Conservation (phyloP, 768 basidiomycete species). For the Tricholomella constricta region DNA sequence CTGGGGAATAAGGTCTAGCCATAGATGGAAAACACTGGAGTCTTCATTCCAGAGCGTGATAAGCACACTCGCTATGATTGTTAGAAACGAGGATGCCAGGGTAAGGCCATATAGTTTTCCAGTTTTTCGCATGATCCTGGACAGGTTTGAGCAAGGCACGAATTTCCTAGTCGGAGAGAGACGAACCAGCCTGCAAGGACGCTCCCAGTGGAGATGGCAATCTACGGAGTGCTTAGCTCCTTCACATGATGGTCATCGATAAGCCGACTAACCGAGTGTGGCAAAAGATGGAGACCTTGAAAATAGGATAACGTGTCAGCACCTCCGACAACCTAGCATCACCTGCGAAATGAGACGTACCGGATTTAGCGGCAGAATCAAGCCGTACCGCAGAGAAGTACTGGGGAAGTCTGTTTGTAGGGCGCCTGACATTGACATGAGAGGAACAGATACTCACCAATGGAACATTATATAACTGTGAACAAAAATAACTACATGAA, state of each 20-base stretch:
- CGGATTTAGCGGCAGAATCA: constrained; percentile 67
- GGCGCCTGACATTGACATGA: constrained; percentile 6
- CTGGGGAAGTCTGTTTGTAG: constrained; percentile 32
- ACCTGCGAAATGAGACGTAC: constrained; percentile 39
- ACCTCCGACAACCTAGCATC: constrained; percentile 14
- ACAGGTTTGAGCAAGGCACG: constrained; percentile 14
- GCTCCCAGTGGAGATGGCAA: constrained; percentile 83
- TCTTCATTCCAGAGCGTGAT: constrained; percentile 69
- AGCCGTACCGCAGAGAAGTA: constrained; percentile 85
- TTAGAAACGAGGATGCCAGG: constrained; percentile 60
- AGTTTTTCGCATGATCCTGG: constrained; percentile 82
- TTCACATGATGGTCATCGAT: constrained; percentile 15
- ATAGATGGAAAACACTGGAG: constrained; percentile 62
- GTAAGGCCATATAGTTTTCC: constrained; percentile 85
- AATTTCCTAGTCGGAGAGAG: constrained; percentile 1
- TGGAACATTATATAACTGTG: constrained; percentile 81
- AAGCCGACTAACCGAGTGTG: constrained; percentile 71
- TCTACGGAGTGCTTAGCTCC: constrained; percentile 40
- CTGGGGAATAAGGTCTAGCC: constrained; percentile 79
- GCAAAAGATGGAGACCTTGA: constrained; percentile 81
- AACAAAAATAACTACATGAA: constrained; percentile 19
- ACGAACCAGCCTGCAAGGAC: constrained; percentile 84
- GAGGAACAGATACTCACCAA: constrained; percentile 47
- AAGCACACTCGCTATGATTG: constrained; percentile 58
- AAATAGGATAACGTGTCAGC: constrained; percentile 12